These are phyloP conservation scores for Rubia tinctorum DNA, from an alignment of 305 asterid genomes.

Conservation along the genomic window DNA sequence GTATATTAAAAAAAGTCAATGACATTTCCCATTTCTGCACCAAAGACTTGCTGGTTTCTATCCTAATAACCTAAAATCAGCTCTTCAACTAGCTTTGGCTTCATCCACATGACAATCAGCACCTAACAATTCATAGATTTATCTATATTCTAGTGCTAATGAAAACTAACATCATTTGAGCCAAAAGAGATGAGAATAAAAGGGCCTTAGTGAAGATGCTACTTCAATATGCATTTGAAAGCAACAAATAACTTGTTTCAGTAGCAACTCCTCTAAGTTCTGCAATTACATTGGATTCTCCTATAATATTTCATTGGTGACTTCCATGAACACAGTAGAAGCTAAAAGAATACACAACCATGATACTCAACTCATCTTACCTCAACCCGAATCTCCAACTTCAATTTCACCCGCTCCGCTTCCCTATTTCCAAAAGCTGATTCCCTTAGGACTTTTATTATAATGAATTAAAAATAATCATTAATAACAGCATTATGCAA, in stretches of 20 bases:
- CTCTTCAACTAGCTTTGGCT: neutral
- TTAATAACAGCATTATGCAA: neutral
- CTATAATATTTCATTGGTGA: neutral
- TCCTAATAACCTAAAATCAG: neutral
- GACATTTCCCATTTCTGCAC: neutral
- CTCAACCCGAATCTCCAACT: constrained; percentile 76
- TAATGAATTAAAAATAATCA: constrained; percentile 11
- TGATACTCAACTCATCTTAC: constrained; percentile 35
- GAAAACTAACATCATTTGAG: neutral
- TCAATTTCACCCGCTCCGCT: constrained; percentile 76
- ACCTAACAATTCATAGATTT: neutral
- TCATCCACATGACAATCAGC: neutral
- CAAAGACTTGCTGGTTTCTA: neutral
- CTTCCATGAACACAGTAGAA: neutral
- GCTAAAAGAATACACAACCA: neutral
- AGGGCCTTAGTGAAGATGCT: neutral
- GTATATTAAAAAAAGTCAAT: neutral
- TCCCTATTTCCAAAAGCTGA: constrained; percentile 91
- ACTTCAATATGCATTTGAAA: neutral
- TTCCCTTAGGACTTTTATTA: constrained; percentile 88
- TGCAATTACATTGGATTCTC: neutral
- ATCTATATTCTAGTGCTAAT: neutral
- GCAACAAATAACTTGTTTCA: neutral
- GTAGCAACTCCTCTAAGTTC: neutral
- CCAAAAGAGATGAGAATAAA: neutral